Conservation (phyloP, 768 basidiomycete genomes). For the Amyloporia xantha region DNA sequence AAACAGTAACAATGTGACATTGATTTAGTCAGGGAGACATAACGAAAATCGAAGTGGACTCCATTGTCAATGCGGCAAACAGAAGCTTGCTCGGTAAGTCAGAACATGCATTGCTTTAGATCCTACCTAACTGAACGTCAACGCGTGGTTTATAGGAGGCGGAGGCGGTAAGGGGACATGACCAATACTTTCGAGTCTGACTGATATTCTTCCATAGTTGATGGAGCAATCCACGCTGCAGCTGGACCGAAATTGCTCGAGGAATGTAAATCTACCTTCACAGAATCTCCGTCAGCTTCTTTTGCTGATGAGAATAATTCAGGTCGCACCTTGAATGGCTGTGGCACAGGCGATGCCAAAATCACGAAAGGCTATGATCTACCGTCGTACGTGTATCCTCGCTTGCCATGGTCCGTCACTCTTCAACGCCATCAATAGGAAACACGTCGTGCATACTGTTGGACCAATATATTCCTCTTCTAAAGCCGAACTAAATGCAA, state of each 20-base stretch:
- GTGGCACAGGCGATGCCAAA: slow-evolving; percentile 67
- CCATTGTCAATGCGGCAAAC: slow-evolving; percentile 83
- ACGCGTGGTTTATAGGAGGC: slow-evolving; percentile 53
- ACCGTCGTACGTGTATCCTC: slow-evolving; percentile 53
- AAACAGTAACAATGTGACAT: neutral
- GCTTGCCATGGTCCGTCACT: neutral
- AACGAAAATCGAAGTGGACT: slow-evolving; percentile 60
- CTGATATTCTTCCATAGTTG: slow-evolving; percentile 47
- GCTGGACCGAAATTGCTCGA: slow-evolving; percentile 58
- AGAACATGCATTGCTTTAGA: neutral
- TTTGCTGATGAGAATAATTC: neutral
- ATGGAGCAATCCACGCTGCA: slow-evolving; percentile 75
- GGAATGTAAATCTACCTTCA: slow-evolving; percentile 51
- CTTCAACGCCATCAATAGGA: slow-evolving; percentile 31
- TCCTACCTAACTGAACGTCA: too few relatives aligned
- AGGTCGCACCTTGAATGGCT: slow-evolving; percentile 64
- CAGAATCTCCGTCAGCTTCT: neutral
- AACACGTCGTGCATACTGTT: slow-evolving; percentile 74
- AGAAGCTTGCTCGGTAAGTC: slow-evolving; percentile 54
- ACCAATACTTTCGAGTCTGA: neutral
- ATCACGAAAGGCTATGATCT: slow-evolving; percentile 73
- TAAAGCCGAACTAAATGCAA: slow-evolving; percentile 38
- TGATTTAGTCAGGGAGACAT: slow-evolving; percentile 68
- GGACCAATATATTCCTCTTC: slow-evolving; percentile 58
- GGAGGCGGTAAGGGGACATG: slow-evolving; percentile 53